These are phyloP conservation scores for Trichoderma pleuroti DNA, from an alignment of 2,329 filamentous ascomycete genomes.

Conservation along the genomic window DNA sequence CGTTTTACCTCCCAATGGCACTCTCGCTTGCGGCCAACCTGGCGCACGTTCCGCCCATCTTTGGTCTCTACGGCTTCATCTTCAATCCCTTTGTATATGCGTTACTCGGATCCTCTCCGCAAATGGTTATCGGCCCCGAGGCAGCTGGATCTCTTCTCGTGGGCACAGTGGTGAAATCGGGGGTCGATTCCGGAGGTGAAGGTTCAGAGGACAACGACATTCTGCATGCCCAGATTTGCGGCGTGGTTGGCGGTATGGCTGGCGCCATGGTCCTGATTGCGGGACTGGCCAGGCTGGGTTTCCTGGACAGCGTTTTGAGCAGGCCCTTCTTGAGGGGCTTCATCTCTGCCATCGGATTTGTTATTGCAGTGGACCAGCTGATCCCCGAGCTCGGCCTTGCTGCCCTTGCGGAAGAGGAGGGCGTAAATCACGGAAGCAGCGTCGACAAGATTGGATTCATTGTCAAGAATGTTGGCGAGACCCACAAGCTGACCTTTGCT, in stretches of 20 bases:
- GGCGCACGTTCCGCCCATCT: constrained; percentile 86
- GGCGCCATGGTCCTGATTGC: constrained; percentile 86
- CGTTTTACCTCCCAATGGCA: constrained; percentile 96
- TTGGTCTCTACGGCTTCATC: constrained; percentile 90
- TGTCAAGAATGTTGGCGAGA: constrained; percentile 58
- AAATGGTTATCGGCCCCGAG: constrained; percentile 93
- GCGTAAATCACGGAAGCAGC: constrained; percentile 79
- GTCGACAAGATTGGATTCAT: constrained; percentile 84
- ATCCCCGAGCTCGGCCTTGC: constrained; percentile 84
- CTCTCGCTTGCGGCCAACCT: constrained; percentile 90
- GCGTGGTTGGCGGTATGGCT: constrained; percentile 82
- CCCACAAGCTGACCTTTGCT: constrained; percentile 70
- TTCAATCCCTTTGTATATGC: constrained; percentile 92
- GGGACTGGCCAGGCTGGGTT: constrained; percentile 80
- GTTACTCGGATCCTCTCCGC: constrained; percentile 82
- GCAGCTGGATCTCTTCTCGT: constrained; percentile 89
- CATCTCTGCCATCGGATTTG: constrained; percentile 94
- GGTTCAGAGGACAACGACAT: constrained; percentile 61
- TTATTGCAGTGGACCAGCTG: constrained; percentile 92
- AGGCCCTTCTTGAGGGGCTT: constrained; percentile 90
- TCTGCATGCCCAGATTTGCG: constrained; percentile 77
- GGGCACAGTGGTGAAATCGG: constrained; percentile 77
- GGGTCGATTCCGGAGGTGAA: constrained; percentile 63
- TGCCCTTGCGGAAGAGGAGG: constrained; percentile 57
- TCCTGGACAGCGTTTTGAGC: constrained; percentile 90